Evolutionary conservation across 2,329 filamentous ascomycete genomes (phyloP).

Genomic region (Penicillium vulpinum): DNA sequence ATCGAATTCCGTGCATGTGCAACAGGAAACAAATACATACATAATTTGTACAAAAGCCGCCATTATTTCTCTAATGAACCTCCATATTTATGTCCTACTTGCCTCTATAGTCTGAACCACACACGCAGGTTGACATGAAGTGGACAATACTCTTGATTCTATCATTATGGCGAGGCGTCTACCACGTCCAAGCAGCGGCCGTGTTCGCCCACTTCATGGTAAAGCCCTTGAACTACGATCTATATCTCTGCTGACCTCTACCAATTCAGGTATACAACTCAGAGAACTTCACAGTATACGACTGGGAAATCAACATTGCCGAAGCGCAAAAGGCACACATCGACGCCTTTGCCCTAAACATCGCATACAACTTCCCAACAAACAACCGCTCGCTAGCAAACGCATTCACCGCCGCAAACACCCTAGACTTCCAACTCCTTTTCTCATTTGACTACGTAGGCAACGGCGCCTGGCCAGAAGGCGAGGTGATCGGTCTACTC

Average conservation of each 20-base stretch:
- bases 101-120: neutral
- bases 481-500: slow-evolving; percentile 2
- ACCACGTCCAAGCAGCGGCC: slow-evolving; percentile 17
- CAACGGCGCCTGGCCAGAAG: slow-evolving; percentile 7
- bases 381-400: slow-evolving; percentile 6
- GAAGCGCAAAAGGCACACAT: slow-evolving; percentile 40
- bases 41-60: slow-evolving; percentile 1
- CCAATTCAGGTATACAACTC: slow-evolving; percentile 34
- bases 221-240: neutral
- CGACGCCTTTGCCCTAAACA: slow-evolving; percentile 46
- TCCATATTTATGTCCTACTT: neutral
- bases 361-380: slow-evolving; percentile 25
- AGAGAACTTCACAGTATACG: slow-evolving; percentile 22
- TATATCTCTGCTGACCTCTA: neutral
- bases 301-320: slow-evolving; percentile 38
- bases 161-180: slow-evolving; percentile 2
- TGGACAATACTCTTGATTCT: slow-evolving; percentile 1
- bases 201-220: slow-evolving; percentile 41
- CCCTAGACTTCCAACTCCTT: slow-evolving; percentile 2
- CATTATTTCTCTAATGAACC: neutral
- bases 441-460: slow-evolving; percentile 12
- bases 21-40: neutral
- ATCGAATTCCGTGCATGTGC: slow-evolving; percentile 4
- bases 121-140: slow-evolving; percentile 1
- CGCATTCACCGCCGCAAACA: slow-evolving; percentile 5